These are phyloP conservation scores for Xylaria hypoxylon DNA, from an alignment of 2,329 filamentous ascomycete species.

Conservation along the genomic window DNA sequence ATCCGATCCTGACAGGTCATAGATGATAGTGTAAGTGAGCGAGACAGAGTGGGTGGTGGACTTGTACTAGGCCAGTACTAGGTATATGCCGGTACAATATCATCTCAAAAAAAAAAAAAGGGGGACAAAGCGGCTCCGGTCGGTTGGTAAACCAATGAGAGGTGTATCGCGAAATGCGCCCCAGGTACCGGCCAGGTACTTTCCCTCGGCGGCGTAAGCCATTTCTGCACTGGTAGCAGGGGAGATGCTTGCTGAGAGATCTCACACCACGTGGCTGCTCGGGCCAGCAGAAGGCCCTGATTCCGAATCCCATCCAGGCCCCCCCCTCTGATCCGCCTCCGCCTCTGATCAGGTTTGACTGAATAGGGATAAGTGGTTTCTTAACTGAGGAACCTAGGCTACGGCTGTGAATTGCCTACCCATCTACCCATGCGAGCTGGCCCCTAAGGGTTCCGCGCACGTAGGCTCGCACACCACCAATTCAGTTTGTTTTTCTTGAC, in stretches of 20 bases:
- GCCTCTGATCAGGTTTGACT: conserved; percentile 34
- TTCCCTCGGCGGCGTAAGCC: conserved; percentile 40
- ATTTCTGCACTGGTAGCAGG: conserved; percentile 45
- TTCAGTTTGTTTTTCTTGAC: not conserved
- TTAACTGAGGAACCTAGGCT: conserved; percentile 14
- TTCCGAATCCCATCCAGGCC: conserved; percentile 35
- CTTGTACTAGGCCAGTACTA: no score
- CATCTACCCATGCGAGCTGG: conserved; percentile 24
- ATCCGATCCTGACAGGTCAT: not conserved
- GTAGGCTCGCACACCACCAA: conserved; percentile 7
- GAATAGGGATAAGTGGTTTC: conserved; percentile 27
- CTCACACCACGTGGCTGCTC: conserved; percentile 50
- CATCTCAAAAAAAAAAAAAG: conserved; percentile 11
- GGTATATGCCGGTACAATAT: conserved; percentile 1
- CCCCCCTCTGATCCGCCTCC: conserved; percentile 40
- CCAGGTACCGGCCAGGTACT: conserved; percentile 37
- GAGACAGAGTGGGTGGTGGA: no score
- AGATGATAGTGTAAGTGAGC: not conserved
- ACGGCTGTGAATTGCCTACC: conserved; percentile 12
- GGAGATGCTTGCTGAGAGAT: conserved; percentile 47
- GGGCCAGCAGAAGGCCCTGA: conserved; percentile 44
- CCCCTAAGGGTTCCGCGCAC: not conserved
- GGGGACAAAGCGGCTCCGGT: conserved; percentile 26
- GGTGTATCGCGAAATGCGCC: conserved; percentile 21
- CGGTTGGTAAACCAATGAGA: conserved; percentile 33